phyloP scores from a whole-genome alignment of 305 asterid species.

The Monarda citriodora region DNA sequence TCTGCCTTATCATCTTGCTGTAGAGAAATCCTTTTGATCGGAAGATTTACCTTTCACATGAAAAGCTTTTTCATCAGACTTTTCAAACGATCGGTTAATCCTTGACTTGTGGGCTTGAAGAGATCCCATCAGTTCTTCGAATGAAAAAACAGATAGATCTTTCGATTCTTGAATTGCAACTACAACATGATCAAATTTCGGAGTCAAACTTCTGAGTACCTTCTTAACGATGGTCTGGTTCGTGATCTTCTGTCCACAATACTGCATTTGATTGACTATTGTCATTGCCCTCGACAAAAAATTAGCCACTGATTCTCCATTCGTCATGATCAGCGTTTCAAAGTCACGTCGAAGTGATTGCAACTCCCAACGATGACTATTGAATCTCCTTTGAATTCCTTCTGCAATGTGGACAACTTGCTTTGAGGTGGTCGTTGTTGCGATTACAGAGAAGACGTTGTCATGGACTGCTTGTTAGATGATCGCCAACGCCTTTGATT shows the following conservation, averaged over 20 bases:
- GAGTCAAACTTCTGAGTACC: slow-evolving; percentile 8
- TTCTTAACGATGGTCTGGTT: not conserved
- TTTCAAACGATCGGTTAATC: not conserved
- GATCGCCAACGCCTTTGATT: no score
- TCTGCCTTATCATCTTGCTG: not conserved
- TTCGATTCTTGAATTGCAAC: not conserved
- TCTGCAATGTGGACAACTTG: no score
- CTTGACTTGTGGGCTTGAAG: no score
- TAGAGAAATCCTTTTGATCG: not conserved
- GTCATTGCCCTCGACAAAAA: not conserved
- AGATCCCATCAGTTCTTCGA: slow-evolving; percentile 6
- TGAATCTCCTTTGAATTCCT: no score
- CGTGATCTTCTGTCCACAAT: not conserved
- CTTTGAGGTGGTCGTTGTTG: no score
- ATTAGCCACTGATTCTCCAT: not conserved
- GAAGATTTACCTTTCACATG: not conserved
- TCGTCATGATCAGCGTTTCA: not conserved
- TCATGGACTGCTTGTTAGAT: no score
- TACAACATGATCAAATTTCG: not conserved
- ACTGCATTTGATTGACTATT: slow-evolving; percentile 5
- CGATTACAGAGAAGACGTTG: no score
- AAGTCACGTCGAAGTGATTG: no score
- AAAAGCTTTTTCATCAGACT: not conserved
- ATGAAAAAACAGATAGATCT: not conserved
- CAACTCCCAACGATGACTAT: no score